Percentiles rank a stretch among this genome's conserved stretches.
phyloP scores from a whole-genome alignment of 148 eudicot species.

The Amaranthus cruentus region DNA sequence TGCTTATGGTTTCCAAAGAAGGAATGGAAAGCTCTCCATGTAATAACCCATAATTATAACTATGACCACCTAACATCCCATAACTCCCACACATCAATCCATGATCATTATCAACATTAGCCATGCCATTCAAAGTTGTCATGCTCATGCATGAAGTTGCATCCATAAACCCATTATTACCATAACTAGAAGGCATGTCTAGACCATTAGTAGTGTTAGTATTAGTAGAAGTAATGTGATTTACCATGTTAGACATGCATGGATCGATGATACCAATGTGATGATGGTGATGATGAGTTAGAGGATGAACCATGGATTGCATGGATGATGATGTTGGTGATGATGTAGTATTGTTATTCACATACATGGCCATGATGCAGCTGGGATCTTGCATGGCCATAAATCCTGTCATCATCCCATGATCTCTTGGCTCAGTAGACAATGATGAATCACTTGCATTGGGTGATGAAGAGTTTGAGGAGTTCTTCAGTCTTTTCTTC shows the following conservation, averaged over 20 bases:
- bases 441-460: constrained; percentile 66
- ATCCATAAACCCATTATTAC: constrained; percentile 33
- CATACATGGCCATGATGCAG: constrained; percentile 43
- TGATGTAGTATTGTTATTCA: constrained; percentile 35
- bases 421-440: constrained; percentile 37
- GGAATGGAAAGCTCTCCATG: constrained; percentile 47
- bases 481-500: constrained; percentile 69
- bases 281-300: constrained; percentile 25
- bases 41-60: constrained; percentile 28
- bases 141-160: constrained; percentile 39
- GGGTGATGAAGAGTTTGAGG: constrained; percentile 54
- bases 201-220: background rate
- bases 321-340: constrained; percentile 38
- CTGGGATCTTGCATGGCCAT: constrained; percentile 35
- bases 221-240: constrained; percentile 4
- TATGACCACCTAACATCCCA: constrained; percentile 29
- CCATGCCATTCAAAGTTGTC: constrained; percentile 29
- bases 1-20: constrained; percentile 43
- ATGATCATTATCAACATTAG: constrained; percentile 19
- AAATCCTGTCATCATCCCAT: constrained; percentile 22
- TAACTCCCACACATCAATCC: constrained; percentile 38
- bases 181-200: constrained; percentile 21
- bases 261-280: constrained; percentile 16
- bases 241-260: constrained; percentile 32
- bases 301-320: constrained; percentile 26